Percentiles rank a stretch among this genome's conserved stretches.
These are phyloP conservation scores for Penicillium crustosum DNA, from an alignment of 2,329 filamentous ascomycete genomes.

Conservation along the genomic window DNA sequence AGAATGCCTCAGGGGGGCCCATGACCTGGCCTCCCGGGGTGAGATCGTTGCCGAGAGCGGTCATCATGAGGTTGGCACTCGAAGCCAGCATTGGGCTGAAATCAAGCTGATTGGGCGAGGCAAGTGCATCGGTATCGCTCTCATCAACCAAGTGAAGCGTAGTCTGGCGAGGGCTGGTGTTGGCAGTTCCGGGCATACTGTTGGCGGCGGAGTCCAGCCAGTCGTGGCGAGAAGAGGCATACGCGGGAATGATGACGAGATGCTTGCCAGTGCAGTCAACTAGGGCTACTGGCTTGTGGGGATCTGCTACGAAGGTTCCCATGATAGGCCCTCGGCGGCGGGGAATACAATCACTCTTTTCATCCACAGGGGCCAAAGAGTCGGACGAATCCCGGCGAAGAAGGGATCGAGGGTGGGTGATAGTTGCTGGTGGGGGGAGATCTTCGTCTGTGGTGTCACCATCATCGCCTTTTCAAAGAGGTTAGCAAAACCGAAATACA, in stretches of 20 bases:
- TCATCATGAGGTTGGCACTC: conserved; percentile 75
- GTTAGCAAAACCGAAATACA: conserved; percentile 47
- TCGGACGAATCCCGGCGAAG: conserved; percentile 51
- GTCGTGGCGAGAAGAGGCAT: conserved; percentile 48
- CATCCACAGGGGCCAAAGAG: conserved; percentile 47
- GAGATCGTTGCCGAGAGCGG: conserved; percentile 59
- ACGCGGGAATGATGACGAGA: conserved; percentile 49
- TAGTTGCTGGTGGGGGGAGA: conserved; percentile 49
- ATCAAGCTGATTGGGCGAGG: conserved; percentile 38
- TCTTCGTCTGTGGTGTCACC: conserved; percentile 63
- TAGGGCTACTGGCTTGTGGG: conserved; percentile 49
- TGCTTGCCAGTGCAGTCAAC: conserved; percentile 51
- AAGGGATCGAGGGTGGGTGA: conserved; percentile 50
- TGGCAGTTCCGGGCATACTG: conserved; percentile 44
- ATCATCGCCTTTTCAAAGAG: conserved; percentile 51
- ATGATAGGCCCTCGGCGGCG: conserved; percentile 48
- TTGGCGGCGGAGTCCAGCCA: conserved; percentile 46
- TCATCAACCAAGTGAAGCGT: conserved; percentile 45
- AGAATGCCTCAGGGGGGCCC: conserved; percentile 74
- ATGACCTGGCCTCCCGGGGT: conserved; percentile 61
- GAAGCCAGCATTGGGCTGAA: conserved; percentile 62
- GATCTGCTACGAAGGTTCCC: conserved; percentile 50
- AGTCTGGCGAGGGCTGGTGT: conserved; percentile 44
- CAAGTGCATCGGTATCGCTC: conserved; percentile 46
- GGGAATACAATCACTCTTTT: conserved; percentile 32